phyloP scores from a whole-genome alignment of 2,329 filamentous ascomycete species.

The Tolypocladium ovalisporum region DNA sequence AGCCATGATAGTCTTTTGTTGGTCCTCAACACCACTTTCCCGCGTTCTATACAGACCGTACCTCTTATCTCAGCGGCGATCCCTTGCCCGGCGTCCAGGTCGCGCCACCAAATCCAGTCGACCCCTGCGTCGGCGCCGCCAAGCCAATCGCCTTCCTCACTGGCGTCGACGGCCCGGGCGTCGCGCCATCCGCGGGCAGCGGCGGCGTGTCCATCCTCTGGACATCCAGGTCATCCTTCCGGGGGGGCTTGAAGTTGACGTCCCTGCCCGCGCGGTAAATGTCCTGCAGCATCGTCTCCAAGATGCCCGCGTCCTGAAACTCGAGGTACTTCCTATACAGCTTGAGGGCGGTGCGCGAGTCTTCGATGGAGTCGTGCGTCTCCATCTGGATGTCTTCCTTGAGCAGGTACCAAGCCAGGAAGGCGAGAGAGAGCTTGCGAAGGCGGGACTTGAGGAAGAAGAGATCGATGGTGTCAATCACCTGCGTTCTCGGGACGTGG shows the following conservation, averaged over 20 bases:
- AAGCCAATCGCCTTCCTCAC: constrained; percentile 25
- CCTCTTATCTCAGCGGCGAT: constrained; percentile 21
- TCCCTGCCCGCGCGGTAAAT: constrained; percentile 54
- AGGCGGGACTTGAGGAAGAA: constrained; percentile 75
- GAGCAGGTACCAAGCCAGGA: constrained; percentile 82
- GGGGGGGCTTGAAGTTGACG: constrained; percentile 39
- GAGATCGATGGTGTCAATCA: constrained; percentile 87
- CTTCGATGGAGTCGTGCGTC: constrained; percentile 91
- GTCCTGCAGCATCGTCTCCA: constrained; percentile 75
- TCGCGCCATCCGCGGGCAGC: constrained; percentile 24
- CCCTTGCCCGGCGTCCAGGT: constrained; percentile 37
- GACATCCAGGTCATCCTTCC: constrained; percentile 31
- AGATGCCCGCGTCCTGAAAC: constrained; percentile 73
- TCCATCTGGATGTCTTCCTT: constrained; percentile 90
- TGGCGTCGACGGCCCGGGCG: constrained; percentile 34
- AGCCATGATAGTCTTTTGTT: too few species aligned
- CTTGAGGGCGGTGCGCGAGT: constrained; percentile 81
- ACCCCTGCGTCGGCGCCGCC: constrained; percentile 14
- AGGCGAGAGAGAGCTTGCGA: constrained; percentile 82
- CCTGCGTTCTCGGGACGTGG: constrained; percentile 78
- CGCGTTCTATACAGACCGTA: not conserved
- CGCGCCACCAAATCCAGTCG: constrained; percentile 25
- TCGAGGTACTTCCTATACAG: constrained; percentile 85
- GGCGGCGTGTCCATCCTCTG: constrained; percentile 45
- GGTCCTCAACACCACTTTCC: too few species aligned